Evolutionary conservation across 2,329 filamentous ascomycete species (phyloP).

Genomic region (Claviceps pazoutovae): DNA sequence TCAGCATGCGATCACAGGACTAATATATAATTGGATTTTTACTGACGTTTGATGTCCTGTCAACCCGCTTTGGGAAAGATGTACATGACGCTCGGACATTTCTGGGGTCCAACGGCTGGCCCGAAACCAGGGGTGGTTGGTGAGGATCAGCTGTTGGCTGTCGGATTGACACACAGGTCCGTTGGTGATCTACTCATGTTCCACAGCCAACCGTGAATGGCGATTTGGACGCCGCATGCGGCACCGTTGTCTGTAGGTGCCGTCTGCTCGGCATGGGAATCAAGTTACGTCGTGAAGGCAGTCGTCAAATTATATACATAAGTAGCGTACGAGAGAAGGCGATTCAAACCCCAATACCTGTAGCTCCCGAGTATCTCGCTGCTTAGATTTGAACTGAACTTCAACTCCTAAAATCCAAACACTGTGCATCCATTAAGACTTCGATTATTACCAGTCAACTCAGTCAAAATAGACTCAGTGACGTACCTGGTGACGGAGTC

Average conservation of each 20-base stretch:
- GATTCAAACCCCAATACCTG: background rate
- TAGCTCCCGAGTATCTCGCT: background rate
- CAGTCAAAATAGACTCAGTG: background rate
- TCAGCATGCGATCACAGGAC: slow-evolving; percentile 4
- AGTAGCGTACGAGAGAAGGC: slow-evolving; percentile 4
- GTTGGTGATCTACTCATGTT: slow-evolving; percentile 6
- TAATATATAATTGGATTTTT: background rate
- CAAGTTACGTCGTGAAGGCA: background rate
- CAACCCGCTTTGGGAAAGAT: slow-evolving; percentile 2
- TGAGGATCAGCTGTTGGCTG: slow-evolving; percentile 8
- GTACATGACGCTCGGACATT: slow-evolving; percentile 4
- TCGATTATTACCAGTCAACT: background rate
- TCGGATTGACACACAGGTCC: slow-evolving; percentile 2
- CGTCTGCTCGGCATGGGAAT: background rate
- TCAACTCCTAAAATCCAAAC: background rate
- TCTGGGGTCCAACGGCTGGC: slow-evolving; percentile 4
- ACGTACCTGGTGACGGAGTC: background rate
- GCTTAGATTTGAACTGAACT: background rate
- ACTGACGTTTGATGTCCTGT: slow-evolving; percentile 1
- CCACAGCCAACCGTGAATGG: slow-evolving; percentile 5
- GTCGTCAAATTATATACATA: background rate
- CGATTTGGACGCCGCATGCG: slow-evolving; percentile 10
- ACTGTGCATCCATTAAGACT: background rate
- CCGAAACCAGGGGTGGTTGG: slow-evolving; percentile 7
- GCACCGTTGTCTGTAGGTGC: slow-evolving; percentile 4